Conservation (phyloP, 257 asterid species). For the Ajuga chamaepitys region DNA sequence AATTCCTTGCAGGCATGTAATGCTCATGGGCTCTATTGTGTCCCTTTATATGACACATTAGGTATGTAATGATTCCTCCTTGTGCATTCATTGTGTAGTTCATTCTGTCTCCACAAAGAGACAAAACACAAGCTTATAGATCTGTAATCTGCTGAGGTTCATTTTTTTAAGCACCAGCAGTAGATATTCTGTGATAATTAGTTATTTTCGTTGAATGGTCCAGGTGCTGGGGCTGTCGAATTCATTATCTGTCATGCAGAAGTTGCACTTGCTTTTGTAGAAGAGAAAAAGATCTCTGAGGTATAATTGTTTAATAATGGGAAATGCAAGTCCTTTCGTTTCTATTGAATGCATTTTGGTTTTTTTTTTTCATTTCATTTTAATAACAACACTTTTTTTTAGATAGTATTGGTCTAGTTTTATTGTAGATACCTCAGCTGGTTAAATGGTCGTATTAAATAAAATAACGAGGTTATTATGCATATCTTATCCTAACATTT, state of each 20-base stretch:
- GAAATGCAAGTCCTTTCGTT: constrained; percentile 6
- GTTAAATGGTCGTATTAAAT: constrained; percentile 8
- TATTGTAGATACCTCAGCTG: background rate
- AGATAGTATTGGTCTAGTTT: background rate
- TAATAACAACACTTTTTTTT: background rate
- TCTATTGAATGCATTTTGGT: constrained; percentile 3
- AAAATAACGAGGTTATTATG: constrained; percentile 1
- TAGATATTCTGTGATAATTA: constrained; percentile 4
- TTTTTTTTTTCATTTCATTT: background rate
- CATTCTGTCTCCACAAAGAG: constrained; percentile 1
- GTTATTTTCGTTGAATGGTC: constrained; percentile 20
- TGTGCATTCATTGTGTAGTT: background rate
- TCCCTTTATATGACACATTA: constrained; percentile 90
- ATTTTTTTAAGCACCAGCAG: constrained; percentile 1
- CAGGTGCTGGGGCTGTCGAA: constrained; percentile 96
- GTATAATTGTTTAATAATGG: constrained; percentile 25
- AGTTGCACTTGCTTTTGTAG: constrained; percentile 75
- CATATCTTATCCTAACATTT: constrained; percentile 21
- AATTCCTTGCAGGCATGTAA: constrained; percentile 79
- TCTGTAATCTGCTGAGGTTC: constrained; percentile 7
- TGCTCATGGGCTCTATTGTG: constrained; percentile 89
- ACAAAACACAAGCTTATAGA: background rate
- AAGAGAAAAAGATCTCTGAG: constrained; percentile 88
- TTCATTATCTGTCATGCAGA: constrained; percentile 95
- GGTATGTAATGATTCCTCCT: constrained; percentile 39